Base-by-base conservation (phyloP, 139 green algal species). In the Chlorella sp. region DNA sequence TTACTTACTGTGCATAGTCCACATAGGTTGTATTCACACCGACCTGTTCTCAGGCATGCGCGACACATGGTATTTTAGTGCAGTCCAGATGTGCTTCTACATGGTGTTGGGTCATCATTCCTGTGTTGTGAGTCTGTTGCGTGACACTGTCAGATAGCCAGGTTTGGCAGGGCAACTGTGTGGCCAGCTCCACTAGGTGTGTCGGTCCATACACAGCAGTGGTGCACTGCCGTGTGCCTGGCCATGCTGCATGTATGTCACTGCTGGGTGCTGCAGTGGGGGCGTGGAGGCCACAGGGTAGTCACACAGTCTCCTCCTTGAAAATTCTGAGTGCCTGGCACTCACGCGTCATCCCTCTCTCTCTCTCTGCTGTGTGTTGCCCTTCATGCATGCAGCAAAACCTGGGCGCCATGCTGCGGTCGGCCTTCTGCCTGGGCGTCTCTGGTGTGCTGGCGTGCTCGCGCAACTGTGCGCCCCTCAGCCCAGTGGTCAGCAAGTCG, bases 311-410 rank as follows among this genome's bases (percentile, higher is more conserved):
- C n/a, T 55, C 10, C 42, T 55, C 10, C 42, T 17, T 55, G 10
- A 17, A 10, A 55, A 26, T 55, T 10, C 42, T 17, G 10, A 55
- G 42, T 55, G 10, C 42, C 42, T 26, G 42, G 10, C 42, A 10
- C 42, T 10, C 10, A 55, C 42, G 10, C 42, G 10, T 55, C 10
- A 10, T 55, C 10, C 42, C 42, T 55, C 17, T 10, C 42, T 17
- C 42, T 55, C 10, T 55, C 42, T 55, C 42, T 55, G 42, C 42
- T 49, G 5, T 64, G 63, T 62, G 10, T 1, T 51, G 22, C n/a
- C n/a, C n/a, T n/a, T n/a, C n/a, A n/a, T n/a, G n/a, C n/a, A n/a
- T 62, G 74, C 88, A 91, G 80, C 90, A 96, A 89, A 97, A 97
- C 85, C 85, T 97, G 69, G 91, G 93, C 29, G 93, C 93, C 29